Base-by-base conservation (phyloP, 495 filamentous ascomycete species). In the Wilcoxina mikolae region DNA sequence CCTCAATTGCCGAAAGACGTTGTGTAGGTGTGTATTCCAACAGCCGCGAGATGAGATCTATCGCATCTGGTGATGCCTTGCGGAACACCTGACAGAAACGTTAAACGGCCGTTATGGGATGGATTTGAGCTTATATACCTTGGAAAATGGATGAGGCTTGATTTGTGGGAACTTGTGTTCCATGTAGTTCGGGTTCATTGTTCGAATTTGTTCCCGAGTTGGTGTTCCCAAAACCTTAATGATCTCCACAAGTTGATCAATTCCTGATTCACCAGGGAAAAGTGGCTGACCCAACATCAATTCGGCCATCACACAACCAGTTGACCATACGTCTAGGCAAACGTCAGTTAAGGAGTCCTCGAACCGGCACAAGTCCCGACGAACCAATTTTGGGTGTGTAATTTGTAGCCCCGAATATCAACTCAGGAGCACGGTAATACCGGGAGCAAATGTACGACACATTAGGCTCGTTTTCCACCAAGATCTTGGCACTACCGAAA, bases 101-200 rank as follows among this genome's bases (percentile, higher is more conserved):
- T 57, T 26, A 57, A n/a, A n/a, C n/a, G 31, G 31, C 31, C 7
- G 7, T 35, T 7, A 15, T 35, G 7, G 31, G 31, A 35, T 35
- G 31, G 9, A 55, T 17, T 45, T 46, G 33, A 7, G 4, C 23
- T 48, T 50, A 67, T 59, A 53, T 70, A 85, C 82, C 78, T 96
- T 98, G 67, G 84, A 89, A 76, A 98, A 98, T 10, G 91, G 91
- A 65, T 98, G 91, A 35, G 91, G 91, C 74, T 99, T 99, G 76
- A 99, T 99, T 67, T 99, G 91, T 39, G 91, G 93, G 67, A 99
- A 99, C 71, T 96, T 96, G 71, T 99, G 91, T 71, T 96, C 91
- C 91, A 99, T 99, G 70, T 99, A 96, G 70, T 99, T 99, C 50
- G 91, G 93, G 68, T 99, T 99, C 93, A 99, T 99, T 45, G 91